These are phyloP conservation scores for Amanita thiersii DNA, from an alignment of 768 basidiomycete genomes.

Conservation along the genomic window DNA sequence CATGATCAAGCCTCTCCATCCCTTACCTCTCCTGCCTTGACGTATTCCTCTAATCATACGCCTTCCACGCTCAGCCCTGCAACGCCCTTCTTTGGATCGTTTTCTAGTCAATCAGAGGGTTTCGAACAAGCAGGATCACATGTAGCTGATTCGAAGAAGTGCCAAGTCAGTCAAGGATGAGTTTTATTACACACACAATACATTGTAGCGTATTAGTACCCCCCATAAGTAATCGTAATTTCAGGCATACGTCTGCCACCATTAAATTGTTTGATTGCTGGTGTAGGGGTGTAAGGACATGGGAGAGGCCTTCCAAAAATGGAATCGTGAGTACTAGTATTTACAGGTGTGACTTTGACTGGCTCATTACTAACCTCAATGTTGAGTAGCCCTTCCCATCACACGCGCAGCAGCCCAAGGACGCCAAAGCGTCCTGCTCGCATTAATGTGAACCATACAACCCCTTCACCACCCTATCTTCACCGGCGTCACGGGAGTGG, in stretches of 20 bases:
- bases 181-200: too few species aligned
- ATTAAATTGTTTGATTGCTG: too few species aligned
- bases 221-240: too few species aligned
- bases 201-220: neutral
- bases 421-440: slow-evolving; percentile 6
- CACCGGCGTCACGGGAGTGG: neutral
- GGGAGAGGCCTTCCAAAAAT: too few species aligned
- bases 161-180: slow-evolving; percentile 2
- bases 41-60: slow-evolving; percentile 57
- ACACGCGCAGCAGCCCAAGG: too few species aligned
- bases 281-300: too few species aligned
- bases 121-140: slow-evolving; percentile 14
- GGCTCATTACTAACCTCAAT: too few species aligned
- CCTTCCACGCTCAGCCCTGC: slow-evolving; percentile 63
- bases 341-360: too few species aligned
- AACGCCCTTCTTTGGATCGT: slow-evolving; percentile 64
- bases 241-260: too few species aligned
- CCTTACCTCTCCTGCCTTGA: slow-evolving; percentile 59
- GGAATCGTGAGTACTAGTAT: too few species aligned
- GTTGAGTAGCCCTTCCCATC: too few species aligned
- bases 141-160: slow-evolving; percentile 2
- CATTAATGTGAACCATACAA: neutral
- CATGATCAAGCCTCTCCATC: slow-evolving; percentile 37
- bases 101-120: slow-evolving; percentile 27
- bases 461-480: neutral